phyloP scores from a whole-genome alignment of 352 stramenopile genomes.

The Saprolegnia diclina region DNA sequence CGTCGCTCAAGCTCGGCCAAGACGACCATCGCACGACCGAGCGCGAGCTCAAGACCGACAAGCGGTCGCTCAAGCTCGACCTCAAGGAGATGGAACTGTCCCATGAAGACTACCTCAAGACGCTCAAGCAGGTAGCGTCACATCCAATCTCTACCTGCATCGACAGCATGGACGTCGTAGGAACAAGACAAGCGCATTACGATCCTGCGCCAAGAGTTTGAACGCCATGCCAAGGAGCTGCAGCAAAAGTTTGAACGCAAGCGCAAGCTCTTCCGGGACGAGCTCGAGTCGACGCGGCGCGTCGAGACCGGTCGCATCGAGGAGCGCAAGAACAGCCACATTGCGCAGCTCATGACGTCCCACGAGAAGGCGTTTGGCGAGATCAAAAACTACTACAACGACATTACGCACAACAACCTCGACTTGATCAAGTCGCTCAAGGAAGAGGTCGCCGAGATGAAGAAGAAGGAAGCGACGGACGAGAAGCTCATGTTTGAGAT shows the following conservation, averaged over 20 bases:
- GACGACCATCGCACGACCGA: constrained; percentile 87
- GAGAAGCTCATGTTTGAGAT: constrained; percentile 94
- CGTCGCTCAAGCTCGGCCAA: constrained; percentile 84
- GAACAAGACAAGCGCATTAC: constrained; percentile 91
- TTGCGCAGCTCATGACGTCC: constrained; percentile 87
- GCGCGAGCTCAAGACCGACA: constrained; percentile 85
- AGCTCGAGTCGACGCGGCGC: constrained; percentile 76
- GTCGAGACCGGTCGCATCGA: constrained; percentile 86
- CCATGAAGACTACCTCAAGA: constrained; percentile 90
- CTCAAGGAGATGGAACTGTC: constrained; percentile 89
- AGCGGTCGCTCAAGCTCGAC: constrained; percentile 80
- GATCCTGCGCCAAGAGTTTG: constrained; percentile 87
- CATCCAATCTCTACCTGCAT: not conserved
- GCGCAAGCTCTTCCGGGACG: constrained; percentile 72
- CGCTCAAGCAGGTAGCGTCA: constrained; percentile 60
- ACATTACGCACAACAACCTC: constrained; percentile 97
- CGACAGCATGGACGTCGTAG: not conserved
- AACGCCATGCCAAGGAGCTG: constrained; percentile 85
- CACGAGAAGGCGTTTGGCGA: constrained; percentile 93
- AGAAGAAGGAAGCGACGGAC: constrained; percentile 92
- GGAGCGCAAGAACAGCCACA: constrained; percentile 89
- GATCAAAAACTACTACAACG: constrained; percentile 97
- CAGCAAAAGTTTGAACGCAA: constrained; percentile 86
- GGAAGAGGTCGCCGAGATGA: constrained; percentile 92
- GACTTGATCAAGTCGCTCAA: constrained; percentile 95